Percentiles rank a stretch among this genome's conserved stretches.
These are phyloP conservation scores for Alternaria brassicae DNA, from an alignment of 2,329 filamentous ascomycete genomes.

Conservation along the genomic window DNA sequence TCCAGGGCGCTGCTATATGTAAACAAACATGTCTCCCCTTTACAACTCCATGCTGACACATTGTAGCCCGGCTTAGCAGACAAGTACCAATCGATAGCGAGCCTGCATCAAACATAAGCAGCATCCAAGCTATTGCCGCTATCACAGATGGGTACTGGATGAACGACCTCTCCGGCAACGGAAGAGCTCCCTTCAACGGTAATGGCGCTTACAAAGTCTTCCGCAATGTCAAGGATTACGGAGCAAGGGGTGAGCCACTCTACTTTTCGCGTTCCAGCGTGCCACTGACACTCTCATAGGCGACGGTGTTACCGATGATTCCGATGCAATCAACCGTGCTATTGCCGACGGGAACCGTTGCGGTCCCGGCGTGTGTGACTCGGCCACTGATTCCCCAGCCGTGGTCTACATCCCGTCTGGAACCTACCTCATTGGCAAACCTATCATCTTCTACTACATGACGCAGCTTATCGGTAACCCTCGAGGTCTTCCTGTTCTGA, in stretches of 20 bases:
- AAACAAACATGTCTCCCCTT: background rate
- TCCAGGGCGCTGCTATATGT: conserved; percentile 32
- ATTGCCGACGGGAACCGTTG: conserved; percentile 55
- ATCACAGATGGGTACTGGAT: conserved; percentile 50
- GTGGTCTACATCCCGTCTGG: conserved; percentile 66
- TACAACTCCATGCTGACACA: conserved; percentile 4
- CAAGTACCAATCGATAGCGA: conserved; percentile 1
- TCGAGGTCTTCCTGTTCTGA: conserved; percentile 62
- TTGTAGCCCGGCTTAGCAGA: conserved; percentile 17
- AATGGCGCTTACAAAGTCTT: conserved; percentile 52
- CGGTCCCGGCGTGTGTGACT: conserved; percentile 53
- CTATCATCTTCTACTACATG: conserved; percentile 69
- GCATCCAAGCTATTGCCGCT: conserved; percentile 12
- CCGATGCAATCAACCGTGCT: conserved; percentile 62
- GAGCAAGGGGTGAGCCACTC: conserved; percentile 48
- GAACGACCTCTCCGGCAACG: conserved; percentile 53
- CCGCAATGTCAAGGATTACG: conserved; percentile 56
- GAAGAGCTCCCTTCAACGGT: conserved; percentile 51
- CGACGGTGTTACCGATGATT: conserved; percentile 55
- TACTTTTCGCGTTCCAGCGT: background rate
- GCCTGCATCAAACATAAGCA: background rate
- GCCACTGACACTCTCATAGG: conserved; percentile 32
- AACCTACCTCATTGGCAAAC: conserved; percentile 59
- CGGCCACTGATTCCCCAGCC: conserved; percentile 61
- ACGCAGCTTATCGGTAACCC: conserved; percentile 69